phyloP scores from a whole-genome alignment of 1,139 yeast genomes.

The Suhomyces atakaporum region DNA sequence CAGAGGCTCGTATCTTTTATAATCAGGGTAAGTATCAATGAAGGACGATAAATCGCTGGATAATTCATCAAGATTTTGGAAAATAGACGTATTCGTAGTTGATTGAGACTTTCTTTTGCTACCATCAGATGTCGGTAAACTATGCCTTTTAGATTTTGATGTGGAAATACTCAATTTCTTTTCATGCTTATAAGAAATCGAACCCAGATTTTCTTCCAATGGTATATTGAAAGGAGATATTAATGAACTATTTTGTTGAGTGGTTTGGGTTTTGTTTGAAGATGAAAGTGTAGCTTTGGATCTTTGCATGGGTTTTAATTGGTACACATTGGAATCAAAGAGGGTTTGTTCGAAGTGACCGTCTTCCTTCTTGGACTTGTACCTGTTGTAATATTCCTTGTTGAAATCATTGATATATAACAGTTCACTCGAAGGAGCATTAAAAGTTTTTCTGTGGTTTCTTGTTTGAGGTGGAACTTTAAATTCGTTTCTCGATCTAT shows the following conservation, averaged over 20 bases:
- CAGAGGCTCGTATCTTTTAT: neutral
- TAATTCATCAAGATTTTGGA: slow-evolving; percentile 34
- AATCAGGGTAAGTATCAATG: slow-evolving; percentile 8
- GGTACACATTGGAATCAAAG: slow-evolving; percentile 26
- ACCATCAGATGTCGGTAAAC: slow-evolving; percentile 11
- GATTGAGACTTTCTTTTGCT: slow-evolving; percentile 27
- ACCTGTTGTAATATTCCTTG: slow-evolving; percentile 21
- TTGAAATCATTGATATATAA: slow-evolving; percentile 18
- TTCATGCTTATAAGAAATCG: neutral
- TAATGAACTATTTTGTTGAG: slow-evolving; percentile 5
- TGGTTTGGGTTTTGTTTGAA: slow-evolving; percentile 6
- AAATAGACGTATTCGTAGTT: slow-evolving; percentile 30
- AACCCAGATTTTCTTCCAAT: neutral
- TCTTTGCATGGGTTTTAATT: slow-evolving; percentile 34
- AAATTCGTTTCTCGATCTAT: slow-evolving; percentile 1
- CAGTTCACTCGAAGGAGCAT: slow-evolving; percentile 6
- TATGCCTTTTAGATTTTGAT: slow-evolving; percentile 11
- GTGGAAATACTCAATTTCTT: slow-evolving; percentile 3
- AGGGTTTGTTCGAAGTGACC: slow-evolving; percentile 15
- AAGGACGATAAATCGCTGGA: slow-evolving; percentile 32
- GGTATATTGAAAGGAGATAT: slow-evolving; percentile 5
- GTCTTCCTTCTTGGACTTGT: slow-evolving; percentile 14
- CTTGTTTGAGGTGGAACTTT: neutral
- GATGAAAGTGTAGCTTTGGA: slow-evolving; percentile 31
- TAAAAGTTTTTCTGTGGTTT: neutral